These are phyloP conservation scores for Podospora conica DNA, from an alignment of 495 filamentous ascomycete genomes.

Conservation along the genomic window DNA sequence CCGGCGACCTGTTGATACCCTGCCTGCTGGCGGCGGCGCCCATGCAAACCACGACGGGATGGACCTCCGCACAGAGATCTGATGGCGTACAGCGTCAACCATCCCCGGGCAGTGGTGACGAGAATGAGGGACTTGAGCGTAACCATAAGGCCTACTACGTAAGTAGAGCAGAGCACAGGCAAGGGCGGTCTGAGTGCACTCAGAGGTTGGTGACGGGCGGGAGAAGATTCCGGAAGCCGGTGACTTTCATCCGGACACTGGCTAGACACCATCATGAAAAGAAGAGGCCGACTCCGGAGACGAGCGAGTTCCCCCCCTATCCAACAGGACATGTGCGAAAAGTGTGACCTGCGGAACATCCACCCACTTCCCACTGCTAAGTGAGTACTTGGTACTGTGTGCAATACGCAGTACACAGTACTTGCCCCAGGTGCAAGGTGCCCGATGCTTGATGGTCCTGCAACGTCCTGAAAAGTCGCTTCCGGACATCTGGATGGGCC, in stretches of 20 bases:
- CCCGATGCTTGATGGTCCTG: too few species aligned
- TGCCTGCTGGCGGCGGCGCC: constrained; percentile 2
- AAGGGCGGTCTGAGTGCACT: too few species aligned
- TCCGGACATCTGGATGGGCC: neutral
- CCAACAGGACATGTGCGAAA: neutral
- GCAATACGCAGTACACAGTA: too few species aligned
- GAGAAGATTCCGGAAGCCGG: constrained; percentile 25
- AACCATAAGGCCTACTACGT: neutral
- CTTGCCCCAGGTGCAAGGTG: neutral
- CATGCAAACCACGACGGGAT: neutral
- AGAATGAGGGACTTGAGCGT: neutral
- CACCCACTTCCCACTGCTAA: constrained; percentile 12
- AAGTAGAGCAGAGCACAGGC: constrained; percentile 11
- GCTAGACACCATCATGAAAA: neutral
- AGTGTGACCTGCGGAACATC: neutral
- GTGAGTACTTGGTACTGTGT: neutral
- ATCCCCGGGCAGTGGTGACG: too few species aligned
- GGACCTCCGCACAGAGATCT: neutral
- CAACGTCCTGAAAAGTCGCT: too few species aligned
- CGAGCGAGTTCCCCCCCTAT: neutral
- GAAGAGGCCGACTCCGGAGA: neutral
- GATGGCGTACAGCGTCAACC: neutral
- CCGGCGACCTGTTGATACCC: neutral
- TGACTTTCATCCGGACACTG: neutral
- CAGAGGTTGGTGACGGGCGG: constrained; percentile 12